Evolutionary conservation across 805 yeast genomes (phyloP).

Genomic region (Candida berthetii): DNA sequence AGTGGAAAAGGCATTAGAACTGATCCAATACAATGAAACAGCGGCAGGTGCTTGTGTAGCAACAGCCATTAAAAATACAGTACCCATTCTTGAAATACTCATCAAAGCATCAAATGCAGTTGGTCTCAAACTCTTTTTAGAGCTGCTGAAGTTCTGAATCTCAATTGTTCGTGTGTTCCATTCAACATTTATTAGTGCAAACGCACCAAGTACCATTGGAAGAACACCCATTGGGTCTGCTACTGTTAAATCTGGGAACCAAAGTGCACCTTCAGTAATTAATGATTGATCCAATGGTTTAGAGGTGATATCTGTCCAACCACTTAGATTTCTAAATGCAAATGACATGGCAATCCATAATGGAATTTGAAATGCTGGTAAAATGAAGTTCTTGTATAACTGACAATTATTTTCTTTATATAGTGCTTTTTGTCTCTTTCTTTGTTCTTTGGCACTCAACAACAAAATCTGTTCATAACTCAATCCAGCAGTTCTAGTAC

Average conservation of each 20-base stretch:
- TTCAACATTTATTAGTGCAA: constrained; percentile 74
- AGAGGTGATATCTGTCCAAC: constrained; percentile 32
- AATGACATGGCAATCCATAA: constrained; percentile 77
- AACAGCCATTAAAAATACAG: constrained; percentile 76
- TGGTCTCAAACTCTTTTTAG: constrained; percentile 39
- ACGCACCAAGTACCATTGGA: constrained; percentile 67
- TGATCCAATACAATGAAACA: constrained; percentile 81
- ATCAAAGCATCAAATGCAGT: constrained; percentile 59
- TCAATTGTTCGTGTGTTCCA: constrained; percentile 69
- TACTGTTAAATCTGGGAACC: constrained; percentile 56
- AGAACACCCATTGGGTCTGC: constrained; percentile 57
- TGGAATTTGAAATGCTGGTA: constrained; percentile 83
- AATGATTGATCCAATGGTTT: constrained; percentile 43
- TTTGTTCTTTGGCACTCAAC: constrained; percentile 69
- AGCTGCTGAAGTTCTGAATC: constrained; percentile 25
- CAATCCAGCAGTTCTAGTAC: constrained; percentile 30
- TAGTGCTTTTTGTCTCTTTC: constrained; percentile 67
- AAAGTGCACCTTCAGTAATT: constrained; percentile 47
- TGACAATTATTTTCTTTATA: constrained; percentile 66
- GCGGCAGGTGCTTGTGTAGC: constrained; percentile 85
- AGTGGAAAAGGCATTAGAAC: constrained; percentile 74
- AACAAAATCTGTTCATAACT: constrained; percentile 75
- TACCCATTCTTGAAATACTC: constrained; percentile 66
- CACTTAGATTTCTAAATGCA: constrained; percentile 70
- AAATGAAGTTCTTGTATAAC: constrained; percentile 68